A percentile compares a stretch with the other conserved stretches of the same genome.
Evolutionary conservation across 176 grass and related monocot genomes (phyloP).

Genomic region (Eremochloa ophiuroides): DNA sequence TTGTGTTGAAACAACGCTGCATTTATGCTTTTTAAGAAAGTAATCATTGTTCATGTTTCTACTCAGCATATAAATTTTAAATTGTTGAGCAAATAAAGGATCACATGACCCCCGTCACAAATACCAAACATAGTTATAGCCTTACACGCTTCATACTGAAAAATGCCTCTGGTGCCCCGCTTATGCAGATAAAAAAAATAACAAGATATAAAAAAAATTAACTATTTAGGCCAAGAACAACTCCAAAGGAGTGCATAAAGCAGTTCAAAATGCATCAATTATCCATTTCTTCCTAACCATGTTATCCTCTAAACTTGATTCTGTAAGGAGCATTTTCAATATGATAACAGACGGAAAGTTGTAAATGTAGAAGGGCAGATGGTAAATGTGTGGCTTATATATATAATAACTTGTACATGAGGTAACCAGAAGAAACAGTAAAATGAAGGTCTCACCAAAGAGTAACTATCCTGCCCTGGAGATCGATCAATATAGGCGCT

Average conservation of each 20-base stretch:
- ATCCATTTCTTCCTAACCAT: background rate
- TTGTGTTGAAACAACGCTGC: background rate
- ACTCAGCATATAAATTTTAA: background rate
- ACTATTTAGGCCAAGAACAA: background rate
- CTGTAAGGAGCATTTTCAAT: background rate
- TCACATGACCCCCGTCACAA: background rate
- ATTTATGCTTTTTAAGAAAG: background rate
- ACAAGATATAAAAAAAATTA: background rate
- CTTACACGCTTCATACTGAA: background rate
- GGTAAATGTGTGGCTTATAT: background rate
- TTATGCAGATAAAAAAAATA: background rate
- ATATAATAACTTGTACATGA: background rate
- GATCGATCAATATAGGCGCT: conserved; percentile 87
- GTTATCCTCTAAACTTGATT: background rate
- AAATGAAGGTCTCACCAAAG: conserved; percentile 49
- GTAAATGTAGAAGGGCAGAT: background rate
- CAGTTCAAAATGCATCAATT: background rate
- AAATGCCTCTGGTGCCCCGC: background rate
- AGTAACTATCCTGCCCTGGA: conserved; percentile 83
- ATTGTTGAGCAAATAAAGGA: background rate
- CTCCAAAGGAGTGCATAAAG: background rate
- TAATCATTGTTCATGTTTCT: background rate
- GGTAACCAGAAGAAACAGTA: background rate
- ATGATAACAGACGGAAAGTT: background rate
- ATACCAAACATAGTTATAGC: background rate